phyloP scores from a whole-genome alignment of 441 rosid species.

The Brassica balearica region DNA sequence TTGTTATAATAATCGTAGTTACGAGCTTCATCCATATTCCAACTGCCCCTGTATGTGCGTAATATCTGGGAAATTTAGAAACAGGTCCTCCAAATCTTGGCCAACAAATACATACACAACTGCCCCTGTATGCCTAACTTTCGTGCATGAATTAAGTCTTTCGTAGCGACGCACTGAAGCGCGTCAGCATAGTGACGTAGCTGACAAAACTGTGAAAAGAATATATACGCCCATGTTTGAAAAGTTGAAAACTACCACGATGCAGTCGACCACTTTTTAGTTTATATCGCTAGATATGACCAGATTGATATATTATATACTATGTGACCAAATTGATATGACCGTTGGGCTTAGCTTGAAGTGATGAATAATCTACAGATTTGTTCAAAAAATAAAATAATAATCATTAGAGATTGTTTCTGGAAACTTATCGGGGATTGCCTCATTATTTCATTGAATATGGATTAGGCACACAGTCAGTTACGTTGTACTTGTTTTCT shows the following conservation, averaged over 20 bases:
- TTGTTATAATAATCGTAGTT: constrained; percentile 7
- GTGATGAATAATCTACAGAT: constrained; percentile 24
- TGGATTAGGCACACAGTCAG: constrained; percentile 20
- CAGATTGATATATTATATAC: not conserved
- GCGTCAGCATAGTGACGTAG: not conserved
- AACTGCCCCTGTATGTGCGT: constrained; percentile 10
- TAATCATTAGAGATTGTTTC: not conserved
- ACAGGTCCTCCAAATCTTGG: constrained; percentile 2
- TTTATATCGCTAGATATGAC: not conserved
- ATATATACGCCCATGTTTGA: not conserved
- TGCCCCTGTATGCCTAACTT: not conserved
- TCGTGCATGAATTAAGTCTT: not conserved
- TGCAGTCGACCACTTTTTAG: not conserved
- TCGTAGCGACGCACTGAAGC: not conserved
- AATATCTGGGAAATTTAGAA: constrained; percentile 15
- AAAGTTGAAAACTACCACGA: constrained; percentile 11
- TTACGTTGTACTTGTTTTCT: not conserved
- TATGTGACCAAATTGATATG: constrained; percentile 13
- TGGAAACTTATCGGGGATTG: constrained; percentile 4
- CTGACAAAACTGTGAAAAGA: not conserved
- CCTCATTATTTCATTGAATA: constrained; percentile 17
- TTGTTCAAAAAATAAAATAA: constrained; percentile 1
- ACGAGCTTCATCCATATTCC: constrained; percentile 4
- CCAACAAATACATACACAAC: constrained; percentile 23
- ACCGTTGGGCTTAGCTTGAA: constrained; percentile 19